Conservation (phyloP, 345 rosid genomes). For the Euphorbia peplus region DNA sequence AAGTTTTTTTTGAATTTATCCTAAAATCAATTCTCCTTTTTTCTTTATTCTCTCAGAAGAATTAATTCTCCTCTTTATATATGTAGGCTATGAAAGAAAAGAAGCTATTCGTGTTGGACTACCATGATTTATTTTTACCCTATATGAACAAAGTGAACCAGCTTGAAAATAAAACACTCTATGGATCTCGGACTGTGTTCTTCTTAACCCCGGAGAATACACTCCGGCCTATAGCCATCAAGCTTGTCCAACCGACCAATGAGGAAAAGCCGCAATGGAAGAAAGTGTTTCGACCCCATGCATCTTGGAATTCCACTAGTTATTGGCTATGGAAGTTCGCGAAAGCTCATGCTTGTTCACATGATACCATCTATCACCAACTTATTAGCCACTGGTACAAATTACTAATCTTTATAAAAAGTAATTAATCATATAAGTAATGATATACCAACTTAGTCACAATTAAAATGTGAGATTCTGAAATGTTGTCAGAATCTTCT, state of each 20-base stretch:
- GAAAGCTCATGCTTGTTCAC: slow-evolving; percentile 60
- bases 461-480: too few relatives aligned
- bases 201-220: slow-evolving; percentile 51
- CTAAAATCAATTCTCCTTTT: too few relatives aligned
- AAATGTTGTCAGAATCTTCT: too few relatives aligned
- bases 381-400: slow-evolving; percentile 70
- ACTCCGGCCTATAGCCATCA: slow-evolving; percentile 57
- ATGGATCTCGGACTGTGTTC: slow-evolving; percentile 71
- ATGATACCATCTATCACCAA: slow-evolving; percentile 62
- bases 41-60: too few relatives aligned
- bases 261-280: slow-evolving; percentile 64
- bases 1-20: too few relatives aligned
- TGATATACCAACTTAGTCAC: too few relatives aligned
- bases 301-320: slow-evolving; percentile 37
- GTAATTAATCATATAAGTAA: too few relatives aligned
- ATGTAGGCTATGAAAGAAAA: slow-evolving; percentile 17
- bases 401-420: neutral
- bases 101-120: slow-evolving; percentile 53
- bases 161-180: slow-evolving; percentile 40
- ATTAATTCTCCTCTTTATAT: too few relatives aligned
- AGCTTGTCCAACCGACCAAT: slow-evolving; percentile 53
- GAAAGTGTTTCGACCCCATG: slow-evolving; percentile 43
- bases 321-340: slow-evolving; percentile 77
- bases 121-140: slow-evolving; percentile 59
- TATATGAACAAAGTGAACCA: slow-evolving; percentile 59